Percentiles rank a stretch among this genome's conserved stretches.
phyloP scores from a whole-genome alignment of 208 protist genomes.

The Acanthamoeba triangularis region DNA sequence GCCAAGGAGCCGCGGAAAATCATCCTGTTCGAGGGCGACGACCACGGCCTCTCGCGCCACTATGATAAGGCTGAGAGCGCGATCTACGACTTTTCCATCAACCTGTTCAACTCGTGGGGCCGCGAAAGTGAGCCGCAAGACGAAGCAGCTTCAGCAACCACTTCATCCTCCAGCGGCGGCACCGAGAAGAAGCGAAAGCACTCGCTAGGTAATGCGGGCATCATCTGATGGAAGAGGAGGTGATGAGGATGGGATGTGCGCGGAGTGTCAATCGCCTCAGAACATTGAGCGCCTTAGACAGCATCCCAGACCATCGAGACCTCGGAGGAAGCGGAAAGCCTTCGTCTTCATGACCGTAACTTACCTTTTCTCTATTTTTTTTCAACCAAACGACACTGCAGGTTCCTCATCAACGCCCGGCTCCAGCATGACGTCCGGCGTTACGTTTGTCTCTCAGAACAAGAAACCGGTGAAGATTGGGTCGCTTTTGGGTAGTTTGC shows the following conservation, averaged over 20 bases:
- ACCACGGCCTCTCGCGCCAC: conserved; percentile 46
- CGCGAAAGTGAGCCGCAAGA: background rate
- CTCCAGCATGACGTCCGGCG: background rate
- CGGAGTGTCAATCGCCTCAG: background rate
- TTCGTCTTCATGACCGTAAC: background rate
- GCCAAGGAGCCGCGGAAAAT: conserved; percentile 54
- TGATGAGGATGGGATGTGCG: background rate
- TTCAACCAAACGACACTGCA: background rate
- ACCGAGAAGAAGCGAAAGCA: conserved; percentile 18
- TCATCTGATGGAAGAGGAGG: background rate
- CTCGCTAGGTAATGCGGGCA: conserved; percentile 41
- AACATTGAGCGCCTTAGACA: background rate
- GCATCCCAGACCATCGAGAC: too few relatives aligned
- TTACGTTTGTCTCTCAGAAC: background rate
- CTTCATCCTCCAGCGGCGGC: background rate
- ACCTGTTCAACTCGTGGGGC: conserved; percentile 52
- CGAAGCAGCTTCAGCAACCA: background rate
- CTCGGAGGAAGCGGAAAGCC: too few relatives aligned
- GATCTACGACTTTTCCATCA: conserved; percentile 50
- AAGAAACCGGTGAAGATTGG: conserved; percentile 11
- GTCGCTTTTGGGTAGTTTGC: background rate
- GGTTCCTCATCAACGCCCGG: background rate
- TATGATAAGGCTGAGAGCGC: conserved; percentile 35
- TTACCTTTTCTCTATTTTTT: background rate
- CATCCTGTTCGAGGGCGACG: conserved; percentile 42